These are phyloP conservation scores for Aspergillus sp. DNA, from an alignment of 2,329 filamentous ascomycete genomes.

Conservation along the genomic window DNA sequence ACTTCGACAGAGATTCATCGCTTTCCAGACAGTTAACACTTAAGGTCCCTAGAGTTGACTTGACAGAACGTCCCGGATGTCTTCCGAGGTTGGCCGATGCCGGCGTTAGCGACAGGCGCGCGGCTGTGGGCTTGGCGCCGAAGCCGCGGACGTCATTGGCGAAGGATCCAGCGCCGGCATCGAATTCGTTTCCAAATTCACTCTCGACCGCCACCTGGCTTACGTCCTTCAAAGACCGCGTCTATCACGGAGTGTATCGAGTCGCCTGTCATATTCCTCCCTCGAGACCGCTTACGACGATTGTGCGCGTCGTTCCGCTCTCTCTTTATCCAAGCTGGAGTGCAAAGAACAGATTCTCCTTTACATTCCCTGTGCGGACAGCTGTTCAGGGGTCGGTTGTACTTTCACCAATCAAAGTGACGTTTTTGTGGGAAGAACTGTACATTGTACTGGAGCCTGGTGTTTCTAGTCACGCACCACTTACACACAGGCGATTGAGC, in stretches of 20 bases:
- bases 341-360: background rate
- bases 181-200: background rate
- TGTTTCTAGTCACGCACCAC: background rate
- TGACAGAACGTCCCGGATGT: no score
- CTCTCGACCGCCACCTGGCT: background rate
- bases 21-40: background rate
- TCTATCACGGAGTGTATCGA: no score
- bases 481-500: no score
- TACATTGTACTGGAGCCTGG: background rate
- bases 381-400: slow-evolving; percentile 5
- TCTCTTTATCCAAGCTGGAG: background rate
- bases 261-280: background rate
- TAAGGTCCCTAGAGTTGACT: no score
- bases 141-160: background rate
- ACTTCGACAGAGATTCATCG: background rate
- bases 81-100: background rate
- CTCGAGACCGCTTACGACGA: background rate
- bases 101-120: background rate
- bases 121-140: slow-evolving; percentile 6
- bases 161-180: background rate
- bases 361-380: background rate
- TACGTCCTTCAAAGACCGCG: background rate
- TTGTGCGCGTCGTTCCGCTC: background rate
- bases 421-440: background rate
- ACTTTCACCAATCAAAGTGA: background rate